Percentiles rank a stretch among this genome's conserved stretches.
Conservation (phyloP, 2,329 filamentous ascomycete genomes). For the Ophiocordyceps australis region DNA sequence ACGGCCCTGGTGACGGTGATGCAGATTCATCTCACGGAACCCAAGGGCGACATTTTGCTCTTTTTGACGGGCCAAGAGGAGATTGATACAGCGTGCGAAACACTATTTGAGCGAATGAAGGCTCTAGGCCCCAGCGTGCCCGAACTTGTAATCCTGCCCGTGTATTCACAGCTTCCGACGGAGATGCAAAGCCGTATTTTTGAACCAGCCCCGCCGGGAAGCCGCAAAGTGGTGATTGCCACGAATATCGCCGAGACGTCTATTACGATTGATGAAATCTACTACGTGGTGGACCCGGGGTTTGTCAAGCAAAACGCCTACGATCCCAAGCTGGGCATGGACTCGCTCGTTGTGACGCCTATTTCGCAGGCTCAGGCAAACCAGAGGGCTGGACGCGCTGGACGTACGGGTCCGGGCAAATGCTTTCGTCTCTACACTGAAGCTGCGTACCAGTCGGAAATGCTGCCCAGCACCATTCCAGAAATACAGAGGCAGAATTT, state of each 20-base stretch:
- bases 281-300: constrained; percentile 90
- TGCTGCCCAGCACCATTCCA: constrained; percentile 89
- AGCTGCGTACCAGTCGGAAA: constrained; percentile 86
- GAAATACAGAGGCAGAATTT: constrained; percentile 94
- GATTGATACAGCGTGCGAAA: constrained; percentile 88
- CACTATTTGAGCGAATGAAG: constrained; percentile 91
- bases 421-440: constrained; percentile 94
- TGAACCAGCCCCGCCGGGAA: constrained; percentile 73
- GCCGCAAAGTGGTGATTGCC: constrained; percentile 87
- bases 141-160: constrained; percentile 79
- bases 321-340: constrained; percentile 95
- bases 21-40: constrained; percentile 92
- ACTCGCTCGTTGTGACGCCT: constrained; percentile 84
- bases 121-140: constrained; percentile 79
- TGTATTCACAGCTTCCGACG: constrained; percentile 85
- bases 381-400: constrained; percentile 81
- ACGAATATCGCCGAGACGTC: constrained; percentile 98
- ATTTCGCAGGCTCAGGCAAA: constrained; percentile 96
- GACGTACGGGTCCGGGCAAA: constrained; percentile 87
- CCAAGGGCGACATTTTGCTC: constrained; percentile 81
- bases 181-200: constrained; percentile 94
- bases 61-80: constrained; percentile 97
- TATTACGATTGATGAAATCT: constrained; percentile 95
- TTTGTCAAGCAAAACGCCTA: constrained; percentile 98
- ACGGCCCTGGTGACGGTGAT: constrained; percentile 90